Percentiles rank a stretch among this genome's conserved stretches.
These are phyloP conservation scores for Mycena metata DNA, from an alignment of 768 basidiomycete genomes.

Conservation along the genomic window DNA sequence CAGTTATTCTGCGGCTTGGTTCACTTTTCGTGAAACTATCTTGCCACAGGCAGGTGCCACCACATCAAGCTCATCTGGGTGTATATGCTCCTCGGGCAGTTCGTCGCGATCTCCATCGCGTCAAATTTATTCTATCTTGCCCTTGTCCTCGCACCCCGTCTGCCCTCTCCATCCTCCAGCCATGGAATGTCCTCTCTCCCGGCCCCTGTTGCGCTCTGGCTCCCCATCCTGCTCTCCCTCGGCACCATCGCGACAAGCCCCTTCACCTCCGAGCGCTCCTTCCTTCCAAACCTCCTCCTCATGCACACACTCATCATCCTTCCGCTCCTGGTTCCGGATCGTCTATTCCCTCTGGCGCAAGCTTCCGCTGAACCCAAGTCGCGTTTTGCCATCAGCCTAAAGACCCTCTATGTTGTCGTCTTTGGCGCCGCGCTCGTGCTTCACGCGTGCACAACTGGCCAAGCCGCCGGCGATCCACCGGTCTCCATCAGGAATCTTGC, in stretches of 20 bases:
- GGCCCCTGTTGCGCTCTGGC: conserved; percentile 50
- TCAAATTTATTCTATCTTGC: conserved; percentile 74
- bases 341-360: conserved; percentile 13
- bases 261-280: conserved; percentile 55
- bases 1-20: conserved; percentile 24
- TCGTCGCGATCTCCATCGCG: conserved; percentile 79
- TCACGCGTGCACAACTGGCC: conserved; percentile 50
- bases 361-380: conserved; percentile 1
- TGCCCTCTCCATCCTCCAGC: not conserved
- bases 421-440: conserved; percentile 49
- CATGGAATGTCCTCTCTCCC: not conserved
- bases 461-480: conserved; percentile 42
- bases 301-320: conserved; percentile 72
- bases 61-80: conserved; percentile 68
- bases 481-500: conserved; percentile 41
- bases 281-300: conserved; percentile 69
- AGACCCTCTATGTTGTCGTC: conserved; percentile 55
- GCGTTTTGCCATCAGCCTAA: conserved; percentile 41
- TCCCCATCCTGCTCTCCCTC: conserved; percentile 61
- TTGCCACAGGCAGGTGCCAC: conserved; percentile 49
- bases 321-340: conserved; percentile 57
- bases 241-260: conserved; percentile 61
- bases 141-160: conserved; percentile 53
- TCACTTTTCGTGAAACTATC: not conserved
- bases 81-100: conserved; percentile 80